Conservation (phyloP, 306 rosid species). For the Vachellia pachyceras region DNA sequence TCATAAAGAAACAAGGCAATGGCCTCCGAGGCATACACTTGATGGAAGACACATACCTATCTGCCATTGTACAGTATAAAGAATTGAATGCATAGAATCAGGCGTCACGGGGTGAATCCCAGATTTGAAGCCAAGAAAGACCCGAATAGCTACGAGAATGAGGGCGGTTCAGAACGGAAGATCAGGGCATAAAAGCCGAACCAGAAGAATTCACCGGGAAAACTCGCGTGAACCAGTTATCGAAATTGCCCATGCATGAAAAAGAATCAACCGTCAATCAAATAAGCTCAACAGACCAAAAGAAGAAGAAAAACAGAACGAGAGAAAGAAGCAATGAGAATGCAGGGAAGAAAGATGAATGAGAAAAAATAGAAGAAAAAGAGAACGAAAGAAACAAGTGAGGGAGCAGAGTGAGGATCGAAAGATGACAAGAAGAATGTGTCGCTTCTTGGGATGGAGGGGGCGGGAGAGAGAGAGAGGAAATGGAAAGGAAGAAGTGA, state of each 20-base stretch:
- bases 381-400: background rate
- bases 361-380: background rate
- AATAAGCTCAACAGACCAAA: constrained; percentile 32
- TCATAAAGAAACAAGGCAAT: constrained; percentile 53
- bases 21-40: constrained; percentile 58
- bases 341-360: background rate
- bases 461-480: background rate
- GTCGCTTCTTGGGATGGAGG: background rate
- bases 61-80: constrained; percentile 52
- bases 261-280: background rate
- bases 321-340: background rate
- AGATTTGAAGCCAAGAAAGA: background rate
- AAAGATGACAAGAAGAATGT: background rate
- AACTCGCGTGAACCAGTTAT: background rate
- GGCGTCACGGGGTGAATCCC: background rate
- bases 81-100: constrained; percentile 3
- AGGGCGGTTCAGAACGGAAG: constrained; percentile 4
- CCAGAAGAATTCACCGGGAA: background rate
- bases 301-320: background rate
- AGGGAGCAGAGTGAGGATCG: background rate
- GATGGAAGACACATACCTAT: constrained; percentile 44
- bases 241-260: background rate
- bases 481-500: background rate
- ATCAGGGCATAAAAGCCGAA: constrained; percentile 26
- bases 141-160: background rate